A percentile compares a stretch with the other conserved stretches of the same genome.
Evolutionary conservation across 1,139 yeast genomes (phyloP).

Genomic region (Pneumocystis wakefieldiae): DNA sequence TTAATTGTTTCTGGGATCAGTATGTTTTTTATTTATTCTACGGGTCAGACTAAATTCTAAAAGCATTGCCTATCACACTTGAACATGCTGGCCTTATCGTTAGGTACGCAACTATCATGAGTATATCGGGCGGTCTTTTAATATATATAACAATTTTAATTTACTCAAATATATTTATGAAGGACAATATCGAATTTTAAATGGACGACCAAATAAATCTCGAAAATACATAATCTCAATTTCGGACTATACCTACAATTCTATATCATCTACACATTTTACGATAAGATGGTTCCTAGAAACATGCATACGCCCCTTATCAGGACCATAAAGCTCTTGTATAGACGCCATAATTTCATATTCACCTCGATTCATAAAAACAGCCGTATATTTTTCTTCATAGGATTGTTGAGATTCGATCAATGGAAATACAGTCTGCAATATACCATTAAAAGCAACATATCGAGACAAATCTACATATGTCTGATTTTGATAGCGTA

Average conservation of each 20-base stretch:
- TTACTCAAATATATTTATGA: constrained; percentile 46
- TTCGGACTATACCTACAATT: not conserved
- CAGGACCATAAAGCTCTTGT: constrained; percentile 29
- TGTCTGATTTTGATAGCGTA: constrained; percentile 18
- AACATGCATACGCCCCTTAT: not conserved
- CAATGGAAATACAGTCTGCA: constrained; percentile 38
- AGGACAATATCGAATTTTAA: constrained; percentile 7
- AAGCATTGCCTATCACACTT: constrained; percentile 45
- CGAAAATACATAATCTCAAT: not conserved
- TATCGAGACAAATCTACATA: constrained; percentile 29
- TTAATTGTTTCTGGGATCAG: constrained; percentile 47
- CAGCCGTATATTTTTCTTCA: constrained; percentile 37
- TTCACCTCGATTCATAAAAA: constrained; percentile 53
- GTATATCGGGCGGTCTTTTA: constrained; percentile 52
- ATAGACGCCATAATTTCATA: constrained; percentile 66
- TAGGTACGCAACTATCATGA: constrained; percentile 43
- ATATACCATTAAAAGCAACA: constrained; percentile 46
- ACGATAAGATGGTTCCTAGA: not conserved
- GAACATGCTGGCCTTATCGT: constrained; percentile 51
- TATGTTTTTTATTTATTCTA: not conserved
- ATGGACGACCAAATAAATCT: not conserved
- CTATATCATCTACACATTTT: not conserved
- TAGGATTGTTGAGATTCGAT: constrained; percentile 32
- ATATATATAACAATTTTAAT: constrained; percentile 61
- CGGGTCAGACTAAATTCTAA: not conserved